Evolutionary conservation across 352 stramenopile species (phyloP), one percentile per base, ranked within the genome.

Genomic region (Phytophthora rubi): DNA sequence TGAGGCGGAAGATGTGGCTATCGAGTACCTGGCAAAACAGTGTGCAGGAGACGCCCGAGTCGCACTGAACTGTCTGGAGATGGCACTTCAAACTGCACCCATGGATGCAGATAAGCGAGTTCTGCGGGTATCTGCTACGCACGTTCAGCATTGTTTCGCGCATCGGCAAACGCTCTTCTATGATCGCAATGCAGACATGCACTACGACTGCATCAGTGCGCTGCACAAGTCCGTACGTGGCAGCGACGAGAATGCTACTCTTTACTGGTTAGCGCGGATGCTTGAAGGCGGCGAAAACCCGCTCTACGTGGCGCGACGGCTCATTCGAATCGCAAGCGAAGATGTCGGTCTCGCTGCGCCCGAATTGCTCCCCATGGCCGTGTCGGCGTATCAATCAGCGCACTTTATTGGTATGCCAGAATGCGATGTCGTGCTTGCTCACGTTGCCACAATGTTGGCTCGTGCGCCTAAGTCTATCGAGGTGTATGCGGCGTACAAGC

Each of bases 261-360:
- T 97, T 2, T 97, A 97, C 59, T 97, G 88, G 88, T 71, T 97
- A 16, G 90, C 75, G 12, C 77, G 89, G 7, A 97, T 97, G 90
- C 75, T 97, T 2, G 83, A 96, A 66, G 89, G 85, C 4, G 89
- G 90, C 7, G 90, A 97, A 53, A 93, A 96, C 18, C 89, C 90
- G 9, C 56, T 96, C 26, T 97, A 83, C 39, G 80, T 97, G 26
- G 86, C 84, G 4, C 71, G 90, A 0, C 83, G 90, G 9, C 82
- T 96, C 53, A 92, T 97, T 62, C 83, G 89, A 39, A 91, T 96
- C 53, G 89, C 90, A 37, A 90, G 79, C 55, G 90, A 97, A 77
- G 90, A 97, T 72, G 71, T 97, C 10, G 89, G 90, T 0, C 75
- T 96, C 1, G 86, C 76, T 3, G 88, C 90, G 18, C 79, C 87